Base-by-base conservation (phyloP, 176 grass and related monocot species). In the Neostapfia colusana region DNA sequence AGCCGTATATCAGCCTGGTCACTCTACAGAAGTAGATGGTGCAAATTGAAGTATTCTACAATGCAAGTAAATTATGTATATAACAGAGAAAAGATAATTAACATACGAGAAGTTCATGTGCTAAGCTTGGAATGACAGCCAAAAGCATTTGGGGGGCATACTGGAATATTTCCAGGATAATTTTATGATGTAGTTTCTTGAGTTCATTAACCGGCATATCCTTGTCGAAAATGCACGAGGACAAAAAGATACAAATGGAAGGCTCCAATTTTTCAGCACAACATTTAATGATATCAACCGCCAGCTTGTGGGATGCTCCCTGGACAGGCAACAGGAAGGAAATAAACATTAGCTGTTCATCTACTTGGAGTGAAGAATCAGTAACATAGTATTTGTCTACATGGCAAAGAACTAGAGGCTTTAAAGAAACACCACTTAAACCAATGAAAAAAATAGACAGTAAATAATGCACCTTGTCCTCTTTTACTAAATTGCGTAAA, bases 121-220 rank as follows among this genome's bases (percentile, higher is more conserved):
- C 90, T 64, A 98, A 88, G 72, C 83, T 78, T 70, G 95, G 95
- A 81, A 98, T 91, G 72, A 98, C 87, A 81, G 76, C 70, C 66
- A 84, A 88, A 51, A 94, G 88, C 82, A 91, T 92, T 35, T 71
- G 75, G 59, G 91, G 95, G 75, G 91, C 88, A 81, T 82, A 90
- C 77, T 87, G 88, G 75, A 90, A 94, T 70, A 98, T 81, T 86
- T 98, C 91, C 70, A 94, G 51, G 84, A 98, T 94, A 90, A 98
- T 64, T 76, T 83, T 82, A 83, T 91, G 93, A 67, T 93, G 80
- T 62, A 59, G 38, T 84, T 87, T 93, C 62, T 58, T 79, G 44
- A 77, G 45, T 55, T 88, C 85, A 78, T 79, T 85, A 79, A 55
- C 73, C 0, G 82, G 86, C 35, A 75, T 63, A 80, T 82, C 84